Evolutionary conservation across 2,329 filamentous ascomycete species (phyloP), one percentile per base, ranked within the genome.

Genomic region (Elsinoe batatas): DNA sequence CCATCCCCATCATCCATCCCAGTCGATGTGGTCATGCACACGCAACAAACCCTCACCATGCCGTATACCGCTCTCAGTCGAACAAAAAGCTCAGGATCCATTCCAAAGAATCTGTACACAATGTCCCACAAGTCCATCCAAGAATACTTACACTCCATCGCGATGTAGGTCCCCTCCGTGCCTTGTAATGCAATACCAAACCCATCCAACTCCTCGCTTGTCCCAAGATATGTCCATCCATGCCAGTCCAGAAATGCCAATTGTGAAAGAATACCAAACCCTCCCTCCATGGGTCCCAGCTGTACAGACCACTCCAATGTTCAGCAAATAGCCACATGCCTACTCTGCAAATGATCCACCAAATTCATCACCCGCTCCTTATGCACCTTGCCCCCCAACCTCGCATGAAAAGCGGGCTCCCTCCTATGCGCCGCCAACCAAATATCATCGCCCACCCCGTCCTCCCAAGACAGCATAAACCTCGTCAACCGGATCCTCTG

Each of bases 371-470:
- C 53, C 15, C 53, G 13, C 17, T 42, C 20, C 15, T 17, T n/a
- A 43, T 55, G 38, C 13, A 15, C 6, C 53, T 47, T 55, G 1
- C 5, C n/a, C 30, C 17, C 38, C 3, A 55, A 17, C 26, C 33
- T 20, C 38, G 22, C 33, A 33, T 55, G 40, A 17, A 55, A 55
- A 3, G 53, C 53, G 3, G 53, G 53, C 33, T 55, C 53, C 6
- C 53, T 22, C 20, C 40, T 46, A 42, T 55, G 53, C 22, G 22
- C 42, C 5, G 53, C 40, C 18, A 59, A 43, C 58, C 58, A 59
- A 37, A 59, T 54, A 40, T 59, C 58, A 8, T 53, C 38, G n/a
- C 54, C 57, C 18, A 59, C 54, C 1, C 56, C 53, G 8, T 56
- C 44, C 4, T 50, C 38, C 56, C 58, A 59, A 17, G 33, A 43